These are phyloP conservation scores for Pseudogymnoascus sp. DNA, from an alignment of 2,329 filamentous ascomycete genomes.

Conservation along the genomic window DNA sequence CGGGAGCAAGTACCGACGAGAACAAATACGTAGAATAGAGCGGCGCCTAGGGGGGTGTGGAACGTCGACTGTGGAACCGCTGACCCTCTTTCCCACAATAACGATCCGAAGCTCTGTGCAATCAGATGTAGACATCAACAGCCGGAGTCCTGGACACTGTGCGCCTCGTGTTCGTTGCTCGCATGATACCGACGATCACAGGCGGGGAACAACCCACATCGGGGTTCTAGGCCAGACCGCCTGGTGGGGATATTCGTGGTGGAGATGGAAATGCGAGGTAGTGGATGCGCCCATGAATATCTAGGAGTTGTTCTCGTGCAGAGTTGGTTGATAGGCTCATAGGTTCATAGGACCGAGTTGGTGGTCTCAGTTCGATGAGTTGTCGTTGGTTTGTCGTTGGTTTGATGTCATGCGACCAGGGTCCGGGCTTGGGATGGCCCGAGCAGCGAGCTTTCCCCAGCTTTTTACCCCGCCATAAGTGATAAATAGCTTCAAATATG, in stretches of 20 bases:
- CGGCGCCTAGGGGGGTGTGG: background rate
- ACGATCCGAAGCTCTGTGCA: background rate
- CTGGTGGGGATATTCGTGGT: background rate
- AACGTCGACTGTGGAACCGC: background rate
- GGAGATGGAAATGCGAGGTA: background rate
- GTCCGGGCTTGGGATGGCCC: background rate
- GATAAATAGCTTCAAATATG: background rate
- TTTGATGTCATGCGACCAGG: background rate
- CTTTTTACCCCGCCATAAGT: background rate
- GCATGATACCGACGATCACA: constrained; percentile 5
- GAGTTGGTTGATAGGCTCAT: background rate
- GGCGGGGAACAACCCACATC: background rate
- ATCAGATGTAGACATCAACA: background rate
- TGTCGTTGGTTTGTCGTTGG: background rate
- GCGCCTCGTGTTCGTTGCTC: background rate
- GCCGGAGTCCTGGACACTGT: background rate
- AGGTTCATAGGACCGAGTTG: background rate
- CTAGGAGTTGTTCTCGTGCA: background rate
- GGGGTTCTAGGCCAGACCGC: background rate
- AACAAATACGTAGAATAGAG: background rate
- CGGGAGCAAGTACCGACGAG: background rate
- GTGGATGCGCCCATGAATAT: background rate
- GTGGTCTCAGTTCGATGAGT: background rate
- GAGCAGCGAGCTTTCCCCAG: constrained; percentile 2
- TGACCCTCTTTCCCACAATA: background rate